A percentile compares a stretch with the other conserved stretches of the same genome.
Evolutionary conservation across 139 green algal species (phyloP).

Genomic region (Zygnema circumcarinatum): DNA sequence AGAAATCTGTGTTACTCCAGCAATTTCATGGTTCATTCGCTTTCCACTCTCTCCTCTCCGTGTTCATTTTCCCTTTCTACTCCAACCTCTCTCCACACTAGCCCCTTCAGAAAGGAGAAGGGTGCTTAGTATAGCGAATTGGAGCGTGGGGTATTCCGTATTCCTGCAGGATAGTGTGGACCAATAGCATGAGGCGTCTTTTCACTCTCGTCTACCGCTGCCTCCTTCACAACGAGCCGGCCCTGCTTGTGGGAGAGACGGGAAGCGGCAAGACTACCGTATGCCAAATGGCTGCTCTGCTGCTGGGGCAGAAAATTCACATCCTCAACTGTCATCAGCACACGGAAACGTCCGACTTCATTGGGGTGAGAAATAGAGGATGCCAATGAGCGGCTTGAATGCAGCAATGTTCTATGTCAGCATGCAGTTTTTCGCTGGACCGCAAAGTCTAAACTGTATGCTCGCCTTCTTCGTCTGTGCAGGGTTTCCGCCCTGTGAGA

Average conservation of each 20-base stretch:
- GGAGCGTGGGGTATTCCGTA: too few relatives aligned
- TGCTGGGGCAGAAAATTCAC: conserved; percentile 80
- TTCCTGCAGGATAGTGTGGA: conserved; percentile 91
- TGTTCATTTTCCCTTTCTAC: too few relatives aligned
- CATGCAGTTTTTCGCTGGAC: background rate
- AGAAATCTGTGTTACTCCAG: too few relatives aligned
- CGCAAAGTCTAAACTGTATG: background rate
- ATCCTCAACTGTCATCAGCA: conserved; percentile 99
- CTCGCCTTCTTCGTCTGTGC: background rate
- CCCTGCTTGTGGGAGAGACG: conserved; percentile 95
- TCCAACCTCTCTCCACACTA: too few relatives aligned
- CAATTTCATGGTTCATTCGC: background rate
- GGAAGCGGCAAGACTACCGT: conserved; percentile 97
- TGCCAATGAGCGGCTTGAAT: background rate
- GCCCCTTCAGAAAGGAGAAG: too few relatives aligned
- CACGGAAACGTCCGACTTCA: conserved; percentile 96
- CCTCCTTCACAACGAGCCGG: conserved; percentile 83
- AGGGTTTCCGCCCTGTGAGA: conserved; percentile 47
- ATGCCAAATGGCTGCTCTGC: conserved; percentile 89
- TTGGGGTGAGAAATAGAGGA: conserved; percentile 72
- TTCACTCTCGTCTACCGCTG: conserved; percentile 78
- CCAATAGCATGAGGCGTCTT: conserved; percentile 86
- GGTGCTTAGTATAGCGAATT: too few relatives aligned
- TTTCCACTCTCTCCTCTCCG: too few relatives aligned
- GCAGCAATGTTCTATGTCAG: background rate